A percentile compares a stretch with the other conserved stretches of the same genome.
These are phyloP conservation scores for Adansonia madagascariensis DNA, from an alignment of 441 rosid species.

Conservation along the genomic window DNA sequence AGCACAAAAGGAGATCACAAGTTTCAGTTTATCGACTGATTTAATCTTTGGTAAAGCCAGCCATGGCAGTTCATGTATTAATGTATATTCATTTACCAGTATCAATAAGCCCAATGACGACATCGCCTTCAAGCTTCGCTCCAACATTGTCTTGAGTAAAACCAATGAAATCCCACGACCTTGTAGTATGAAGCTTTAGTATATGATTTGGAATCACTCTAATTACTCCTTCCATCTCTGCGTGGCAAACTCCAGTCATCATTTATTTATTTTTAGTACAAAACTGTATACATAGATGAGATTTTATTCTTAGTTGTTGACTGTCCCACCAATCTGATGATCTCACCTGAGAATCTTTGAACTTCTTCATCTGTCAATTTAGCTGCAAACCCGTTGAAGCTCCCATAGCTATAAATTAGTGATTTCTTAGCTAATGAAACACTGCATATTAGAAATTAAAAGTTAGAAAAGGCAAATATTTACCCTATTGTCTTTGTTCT, in stretches of 20 bases:
- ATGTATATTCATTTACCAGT: conserved; percentile 28
- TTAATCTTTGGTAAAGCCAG: background rate
- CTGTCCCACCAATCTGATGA: background rate
- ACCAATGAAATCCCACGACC: conserved; percentile 49
- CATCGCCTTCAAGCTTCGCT: conserved; percentile 36
- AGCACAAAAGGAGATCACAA: background rate
- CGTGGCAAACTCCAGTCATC: background rate
- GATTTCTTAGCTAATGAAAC: conserved; percentile 38
- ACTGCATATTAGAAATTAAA: conserved; percentile 29
- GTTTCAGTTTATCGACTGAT: background rate
- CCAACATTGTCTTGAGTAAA: conserved; percentile 22
- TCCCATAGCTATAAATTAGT: conserved; percentile 45
- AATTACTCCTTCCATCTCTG: conserved; percentile 39
- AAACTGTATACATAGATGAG: background rate
- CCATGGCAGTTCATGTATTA: too few relatives aligned
- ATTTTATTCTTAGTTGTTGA: background rate
- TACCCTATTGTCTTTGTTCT: background rate
- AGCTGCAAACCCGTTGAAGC: conserved; percentile 48
- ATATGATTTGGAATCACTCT: conserved; percentile 38
- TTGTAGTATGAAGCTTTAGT: conserved; percentile 39
- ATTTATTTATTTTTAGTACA: background rate
- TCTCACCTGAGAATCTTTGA: conserved; percentile 34
- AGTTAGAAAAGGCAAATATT: background rate
- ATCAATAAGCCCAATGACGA: conserved; percentile 57
- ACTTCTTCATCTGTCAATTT: conserved; percentile 41